Evolutionary conservation across 148 eudicot genomes (phyloP).

Genomic region (Fagopyrum homotropicum): DNA sequence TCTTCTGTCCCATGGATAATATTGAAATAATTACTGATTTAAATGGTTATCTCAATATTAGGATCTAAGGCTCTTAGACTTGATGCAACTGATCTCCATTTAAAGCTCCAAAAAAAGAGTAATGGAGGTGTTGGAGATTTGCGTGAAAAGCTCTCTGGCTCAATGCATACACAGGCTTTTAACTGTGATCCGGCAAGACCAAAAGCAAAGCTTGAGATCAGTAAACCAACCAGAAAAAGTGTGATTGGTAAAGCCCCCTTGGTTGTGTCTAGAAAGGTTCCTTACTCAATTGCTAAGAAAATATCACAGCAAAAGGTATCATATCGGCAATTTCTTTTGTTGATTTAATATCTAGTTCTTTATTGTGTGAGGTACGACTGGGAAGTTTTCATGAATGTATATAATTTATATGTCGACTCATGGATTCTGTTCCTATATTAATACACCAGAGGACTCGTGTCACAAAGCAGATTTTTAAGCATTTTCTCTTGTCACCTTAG

Average conservation of each 20-base stretch:
- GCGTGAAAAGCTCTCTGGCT: slow-evolving; percentile 85
- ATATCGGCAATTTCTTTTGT: background rate
- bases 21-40: background rate
- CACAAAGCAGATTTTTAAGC: background rate
- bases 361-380: background rate
- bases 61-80: slow-evolving; percentile 46
- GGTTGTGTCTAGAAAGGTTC: slow-evolving; percentile 46
- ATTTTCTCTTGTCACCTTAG: background rate
- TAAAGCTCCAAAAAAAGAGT: slow-evolving; percentile 68
- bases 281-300: slow-evolving; percentile 22
- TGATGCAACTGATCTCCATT: slow-evolving; percentile 70
- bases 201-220: slow-evolving; percentile 44
- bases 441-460: background rate
- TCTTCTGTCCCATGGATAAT: background rate
- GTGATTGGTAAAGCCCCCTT: slow-evolving; percentile 42
- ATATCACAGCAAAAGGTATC: slow-evolving; percentile 56
- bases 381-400: background rate
- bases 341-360: background rate
- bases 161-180: slow-evolving; percentile 32
- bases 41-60: slow-evolving; percentile 20
- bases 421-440: background rate
- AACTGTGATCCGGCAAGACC: slow-evolving; percentile 41
- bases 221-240: slow-evolving; percentile 59
- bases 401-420: background rate
- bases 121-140: slow-evolving; percentile 63